Percentiles rank a stretch among this genome's conserved stretches.
phyloP scores from a whole-genome alignment of 2,329 filamentous ascomycete genomes.

The Purpureocillium takamizusanense region DNA sequence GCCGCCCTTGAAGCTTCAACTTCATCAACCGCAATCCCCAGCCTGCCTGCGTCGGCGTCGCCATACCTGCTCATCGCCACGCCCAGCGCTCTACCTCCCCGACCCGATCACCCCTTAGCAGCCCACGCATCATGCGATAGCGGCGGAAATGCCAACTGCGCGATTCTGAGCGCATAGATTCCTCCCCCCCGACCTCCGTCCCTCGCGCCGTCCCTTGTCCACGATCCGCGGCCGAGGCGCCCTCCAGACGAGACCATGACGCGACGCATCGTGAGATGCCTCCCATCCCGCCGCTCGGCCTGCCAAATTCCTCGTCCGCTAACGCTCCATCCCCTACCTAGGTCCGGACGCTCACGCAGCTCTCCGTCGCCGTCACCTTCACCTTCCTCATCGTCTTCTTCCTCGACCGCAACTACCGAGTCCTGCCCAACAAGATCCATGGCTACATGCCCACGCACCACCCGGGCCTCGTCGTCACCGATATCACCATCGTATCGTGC shows the following conservation, averaged over 20 bases:
- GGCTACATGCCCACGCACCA: conserved; percentile 81
- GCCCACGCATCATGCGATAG: conserved; percentile 4
- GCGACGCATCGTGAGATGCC: conserved; percentile 24
- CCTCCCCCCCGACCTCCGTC: too few species aligned
- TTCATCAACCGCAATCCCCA: too few species aligned
- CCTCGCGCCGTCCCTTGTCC: too few species aligned
- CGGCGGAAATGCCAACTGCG: conserved; percentile 1
- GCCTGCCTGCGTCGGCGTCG: too few species aligned
- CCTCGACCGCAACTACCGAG: conserved; percentile 80
- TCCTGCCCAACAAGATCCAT: conserved; percentile 79
- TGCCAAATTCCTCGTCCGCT: too few species aligned
- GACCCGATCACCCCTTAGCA: too few species aligned
- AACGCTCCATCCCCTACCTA: too few species aligned
- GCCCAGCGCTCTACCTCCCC: too few species aligned
- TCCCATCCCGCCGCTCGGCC: not conserved
- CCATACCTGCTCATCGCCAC: too few species aligned
- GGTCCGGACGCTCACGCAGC: conserved; percentile 66
- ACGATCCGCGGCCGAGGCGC: too few species aligned
- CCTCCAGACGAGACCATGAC: conserved; percentile 16
- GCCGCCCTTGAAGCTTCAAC: too few species aligned
- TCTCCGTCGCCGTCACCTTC: conserved; percentile 55
- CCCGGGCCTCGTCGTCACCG: conserved; percentile 75
- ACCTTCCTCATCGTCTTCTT: conserved; percentile 67
- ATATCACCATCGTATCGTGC: conserved; percentile 71
- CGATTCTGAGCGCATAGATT: not conserved